phyloP scores from a whole-genome alignment of 306 rosid species.

The Trichosanthes cucumerina region DNA sequence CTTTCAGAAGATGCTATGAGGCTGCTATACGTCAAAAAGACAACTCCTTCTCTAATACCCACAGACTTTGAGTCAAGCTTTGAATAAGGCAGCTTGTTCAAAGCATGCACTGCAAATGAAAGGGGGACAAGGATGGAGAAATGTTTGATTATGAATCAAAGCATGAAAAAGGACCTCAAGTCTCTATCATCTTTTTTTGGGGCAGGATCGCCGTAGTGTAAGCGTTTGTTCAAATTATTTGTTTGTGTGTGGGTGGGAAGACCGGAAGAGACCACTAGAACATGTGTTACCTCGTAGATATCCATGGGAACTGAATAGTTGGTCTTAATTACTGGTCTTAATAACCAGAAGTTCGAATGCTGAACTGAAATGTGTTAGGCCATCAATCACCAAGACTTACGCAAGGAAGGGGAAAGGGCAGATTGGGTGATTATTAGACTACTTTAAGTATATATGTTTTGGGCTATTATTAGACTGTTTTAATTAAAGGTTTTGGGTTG shows the following conservation, averaged over 20 bases:
- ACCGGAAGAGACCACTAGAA: background rate
- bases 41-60: conserved; percentile 87
- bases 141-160: conserved; percentile 8
- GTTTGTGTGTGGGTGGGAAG: background rate
- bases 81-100: conserved; percentile 97
- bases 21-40: conserved; percentile 86
- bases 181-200: background rate
- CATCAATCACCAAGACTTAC: no score
- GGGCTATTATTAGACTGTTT: no score
- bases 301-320: background rate
- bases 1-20: conserved; percentile 94
- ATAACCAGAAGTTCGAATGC: background rate
- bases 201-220: background rate
- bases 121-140: conserved; percentile 11
- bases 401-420: no score
- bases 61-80: conserved; percentile 97
- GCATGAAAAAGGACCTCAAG: background rate
- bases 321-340: background rate
- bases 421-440: no score
- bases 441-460: no score
- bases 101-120: conserved; percentile 75
- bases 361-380: no score
- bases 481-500: no score
- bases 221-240: background rate
- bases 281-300: background rate